Percentiles rank a stretch among this genome's conserved stretches.
These are phyloP conservation scores for Yamagishiella unicocca DNA, from an alignment of 139 green algal genomes.

Conservation along the genomic window DNA sequence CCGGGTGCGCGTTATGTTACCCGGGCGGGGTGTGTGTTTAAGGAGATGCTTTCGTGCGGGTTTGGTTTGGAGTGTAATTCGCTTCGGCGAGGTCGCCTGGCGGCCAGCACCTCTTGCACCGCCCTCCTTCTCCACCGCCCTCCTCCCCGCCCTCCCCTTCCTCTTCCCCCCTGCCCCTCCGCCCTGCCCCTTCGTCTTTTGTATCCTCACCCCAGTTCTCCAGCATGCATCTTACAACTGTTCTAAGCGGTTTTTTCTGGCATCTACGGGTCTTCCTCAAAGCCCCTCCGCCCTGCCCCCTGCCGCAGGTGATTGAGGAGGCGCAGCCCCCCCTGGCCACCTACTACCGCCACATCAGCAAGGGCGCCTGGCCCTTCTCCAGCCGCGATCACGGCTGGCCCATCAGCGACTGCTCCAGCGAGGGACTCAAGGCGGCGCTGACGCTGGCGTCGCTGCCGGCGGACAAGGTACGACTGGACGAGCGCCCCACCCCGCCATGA, in stretches of 20 bases:
- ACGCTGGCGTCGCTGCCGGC: constrained; percentile 64
- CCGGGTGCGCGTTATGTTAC: not conserved
- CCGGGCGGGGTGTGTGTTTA: not conserved
- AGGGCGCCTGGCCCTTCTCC: constrained; percentile 98
- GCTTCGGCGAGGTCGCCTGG: no score
- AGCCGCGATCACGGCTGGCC: constrained; percentile 98
- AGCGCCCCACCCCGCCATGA: not conserved
- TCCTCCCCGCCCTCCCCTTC: no score
- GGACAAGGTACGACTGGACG: constrained; percentile 37
- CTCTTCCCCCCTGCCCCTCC: not conserved
- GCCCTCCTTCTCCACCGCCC: no score
- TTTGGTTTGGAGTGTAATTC: no score
- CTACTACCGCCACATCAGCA: constrained; percentile 96
- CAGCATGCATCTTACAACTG: no score
- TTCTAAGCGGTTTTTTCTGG: no score
- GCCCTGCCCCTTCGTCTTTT: not conserved
- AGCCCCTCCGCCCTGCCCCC: not conserved
- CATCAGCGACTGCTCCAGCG: constrained; percentile 95
- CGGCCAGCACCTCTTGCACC: no score
- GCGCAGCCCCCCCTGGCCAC: constrained; percentile 69
- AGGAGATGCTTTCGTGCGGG: no score
- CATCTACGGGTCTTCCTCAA: no score
- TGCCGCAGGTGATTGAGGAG: constrained; percentile 64
- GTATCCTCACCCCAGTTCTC: no score
- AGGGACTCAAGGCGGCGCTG: constrained; percentile 90